Conservation (phyloP, 2,329 filamentous ascomycete genomes). For the Microascus cirrosus region DNA sequence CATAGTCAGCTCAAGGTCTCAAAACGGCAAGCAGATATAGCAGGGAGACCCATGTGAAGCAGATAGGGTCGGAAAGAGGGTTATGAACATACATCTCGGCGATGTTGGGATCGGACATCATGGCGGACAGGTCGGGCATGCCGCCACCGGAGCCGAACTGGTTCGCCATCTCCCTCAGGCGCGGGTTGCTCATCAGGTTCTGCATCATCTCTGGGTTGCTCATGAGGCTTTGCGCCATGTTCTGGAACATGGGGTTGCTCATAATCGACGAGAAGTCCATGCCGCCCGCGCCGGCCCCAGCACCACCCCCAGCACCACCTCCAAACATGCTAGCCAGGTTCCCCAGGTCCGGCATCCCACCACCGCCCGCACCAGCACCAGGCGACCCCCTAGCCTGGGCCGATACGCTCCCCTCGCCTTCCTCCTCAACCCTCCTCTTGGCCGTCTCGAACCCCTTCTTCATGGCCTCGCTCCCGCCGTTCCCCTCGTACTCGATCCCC, state of each 20-base stretch:
- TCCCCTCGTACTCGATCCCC: slow-evolving; percentile 90
- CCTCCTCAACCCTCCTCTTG: slow-evolving; percentile 74
- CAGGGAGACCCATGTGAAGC: no score
- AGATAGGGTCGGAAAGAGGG: no score
- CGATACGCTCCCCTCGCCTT: slow-evolving; percentile 33
- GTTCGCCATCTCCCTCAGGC: slow-evolving; percentile 76
- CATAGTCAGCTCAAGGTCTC: slow-evolving; percentile 1
- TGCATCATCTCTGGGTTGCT: slow-evolving; percentile 87
- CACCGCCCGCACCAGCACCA: slow-evolving; percentile 35
- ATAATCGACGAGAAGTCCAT: slow-evolving; percentile 80
- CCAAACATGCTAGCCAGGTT: slow-evolving; percentile 64
- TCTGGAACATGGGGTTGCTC: slow-evolving; percentile 97
- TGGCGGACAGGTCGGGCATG: slow-evolving; percentile 72
- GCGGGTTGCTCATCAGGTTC: slow-evolving; percentile 90
- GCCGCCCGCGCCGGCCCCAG: slow-evolving; percentile 64
- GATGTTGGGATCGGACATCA: slow-evolving; percentile 90
- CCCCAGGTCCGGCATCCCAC: slow-evolving; percentile 61
- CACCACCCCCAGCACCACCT: slow-evolving; percentile 45
- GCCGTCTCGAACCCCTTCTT: slow-evolving; percentile 94
- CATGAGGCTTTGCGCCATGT: slow-evolving; percentile 96
- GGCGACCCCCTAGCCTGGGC: slow-evolving; percentile 33
- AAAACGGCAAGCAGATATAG: neutral
- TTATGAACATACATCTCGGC: slow-evolving; percentile 71
- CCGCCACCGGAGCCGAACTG: slow-evolving; percentile 68
- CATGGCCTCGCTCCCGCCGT: slow-evolving; percentile 92